phyloP scores from a whole-genome alignment of 148 eudicot species.

The Amaranthus hypochondriacus region DNA sequence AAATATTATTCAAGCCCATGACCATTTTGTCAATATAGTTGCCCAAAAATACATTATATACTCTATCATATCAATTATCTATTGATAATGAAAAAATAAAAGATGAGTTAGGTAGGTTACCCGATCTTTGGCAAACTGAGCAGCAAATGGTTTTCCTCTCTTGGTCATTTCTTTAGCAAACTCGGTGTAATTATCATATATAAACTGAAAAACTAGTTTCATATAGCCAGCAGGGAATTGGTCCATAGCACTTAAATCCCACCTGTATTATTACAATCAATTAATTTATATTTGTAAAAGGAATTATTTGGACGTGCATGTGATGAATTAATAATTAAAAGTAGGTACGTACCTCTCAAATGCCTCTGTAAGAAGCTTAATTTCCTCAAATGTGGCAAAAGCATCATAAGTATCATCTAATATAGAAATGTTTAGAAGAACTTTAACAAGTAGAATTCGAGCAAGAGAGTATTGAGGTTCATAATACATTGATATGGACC shows the following conservation, averaged over 20 bases:
- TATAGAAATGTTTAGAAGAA: slow-evolving; percentile 16
- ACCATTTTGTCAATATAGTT: too few relatives aligned
- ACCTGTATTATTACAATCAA: neutral
- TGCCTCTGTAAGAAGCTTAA: slow-evolving; percentile 28
- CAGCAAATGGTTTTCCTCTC: slow-evolving; percentile 21
- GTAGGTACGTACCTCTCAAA: slow-evolving; percentile 15
- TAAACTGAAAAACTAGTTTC: slow-evolving; percentile 20
- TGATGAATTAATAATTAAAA: too few relatives aligned
- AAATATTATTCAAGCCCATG: too few relatives aligned
- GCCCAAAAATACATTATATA: too few relatives aligned
- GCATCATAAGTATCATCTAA: slow-evolving; percentile 49
- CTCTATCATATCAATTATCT: too few relatives aligned
- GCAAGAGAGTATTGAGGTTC: slow-evolving; percentile 37
- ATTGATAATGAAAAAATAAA: too few relatives aligned
- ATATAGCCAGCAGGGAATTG: slow-evolving; percentile 12
- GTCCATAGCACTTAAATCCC: slow-evolving; percentile 18
- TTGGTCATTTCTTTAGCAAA: slow-evolving; percentile 13
- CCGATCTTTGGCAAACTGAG: slow-evolving; percentile 18
- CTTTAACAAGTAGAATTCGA: slow-evolving; percentile 23
- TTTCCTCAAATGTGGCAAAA: slow-evolving; percentile 40
- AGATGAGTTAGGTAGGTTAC: neutral
- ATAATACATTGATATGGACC: slow-evolving; percentile 21
- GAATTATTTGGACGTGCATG: too few relatives aligned
- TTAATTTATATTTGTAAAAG: too few relatives aligned
- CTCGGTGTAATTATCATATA: neutral